Base-by-base conservation (phyloP, 495 filamentous ascomycete genomes). In the Platismatia glauca region DNA sequence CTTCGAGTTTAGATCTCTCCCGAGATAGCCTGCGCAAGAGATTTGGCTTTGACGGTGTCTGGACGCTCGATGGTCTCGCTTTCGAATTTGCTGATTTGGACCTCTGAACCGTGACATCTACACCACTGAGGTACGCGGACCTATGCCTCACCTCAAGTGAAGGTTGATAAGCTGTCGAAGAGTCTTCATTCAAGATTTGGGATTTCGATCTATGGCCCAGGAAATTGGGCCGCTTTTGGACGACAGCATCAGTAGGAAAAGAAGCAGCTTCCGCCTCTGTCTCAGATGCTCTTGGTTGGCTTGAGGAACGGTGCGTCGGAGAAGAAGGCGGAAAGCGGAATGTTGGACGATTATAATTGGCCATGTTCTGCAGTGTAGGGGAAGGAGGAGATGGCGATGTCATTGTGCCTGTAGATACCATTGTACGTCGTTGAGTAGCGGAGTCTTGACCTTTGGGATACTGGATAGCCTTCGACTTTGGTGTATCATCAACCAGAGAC, bases 371-470 rank as follows among this genome's bases (percentile, higher is more conserved):
- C 29, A 72, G 65, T 64, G 76, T 69, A 24, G 73, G 75, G 43
- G 85, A 83, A 29, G 85, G 81, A n/a, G 82, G 79, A 11, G 89
- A 78, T 24, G 84, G 87, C 31, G 86, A 87, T 33, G 93, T 96
- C 89, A 95, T 95, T 3, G 90, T 95, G 38, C 92, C 94, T 16
- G 86, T 94, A 4, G 94, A 97, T n/a, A 96, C 85, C 87, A 94
- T 95, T 8, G 69, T 62, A 7, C 87, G 85, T 59, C 78, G 80
- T 65, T 78, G 79, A 39, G 86, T 82, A 29, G 78, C 77, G 5
- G 85, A 79, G 66, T 86, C 81, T 64, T 86, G 56, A 31, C 55
- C 48, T 59, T 46, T 75, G 58, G 63, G 66, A 59, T 33, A 63
- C 66, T 52, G 69, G 38, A 46, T 67, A 38, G 33, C 69, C 66